phyloP scores from a whole-genome alignment of 2,329 filamentous ascomycete genomes.

The Byssochlamys sp. region DNA sequence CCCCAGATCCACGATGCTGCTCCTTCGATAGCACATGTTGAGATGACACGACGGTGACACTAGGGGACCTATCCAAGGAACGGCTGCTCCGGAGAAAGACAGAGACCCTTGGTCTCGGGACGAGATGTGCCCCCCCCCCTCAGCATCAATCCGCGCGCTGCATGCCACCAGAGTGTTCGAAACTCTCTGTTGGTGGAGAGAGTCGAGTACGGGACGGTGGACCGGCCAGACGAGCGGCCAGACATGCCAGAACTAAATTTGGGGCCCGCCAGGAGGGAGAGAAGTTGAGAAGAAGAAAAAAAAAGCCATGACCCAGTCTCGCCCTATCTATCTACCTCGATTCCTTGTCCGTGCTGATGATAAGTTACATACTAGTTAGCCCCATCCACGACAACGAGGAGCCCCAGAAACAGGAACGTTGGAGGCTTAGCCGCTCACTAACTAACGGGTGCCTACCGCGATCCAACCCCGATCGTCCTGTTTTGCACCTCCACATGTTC shows the following conservation, averaged over 20 bases:
- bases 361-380: neutral
- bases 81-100: constrained; percentile 1
- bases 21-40: constrained; percentile 20
- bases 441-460: neutral
- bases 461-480: neutral
- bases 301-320: neutral
- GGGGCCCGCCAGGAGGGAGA: neutral
- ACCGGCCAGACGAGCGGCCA: neutral
- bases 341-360: neutral
- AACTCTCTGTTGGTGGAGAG: neutral
- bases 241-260: constrained; percentile 1
- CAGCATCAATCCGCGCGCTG: neutral
- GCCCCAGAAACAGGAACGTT: constrained; percentile 1
- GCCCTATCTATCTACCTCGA: neutral
- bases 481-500: neutral
- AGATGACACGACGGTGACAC: constrained; percentile 32
- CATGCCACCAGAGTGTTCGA: neutral
- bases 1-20: constrained; percentile 27
- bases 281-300: neutral
- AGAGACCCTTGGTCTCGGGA: constrained; percentile 9
- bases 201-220: neutral
- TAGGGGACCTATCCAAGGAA: constrained; percentile 16
- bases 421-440: neutral
- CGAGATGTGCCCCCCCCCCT: neutral
- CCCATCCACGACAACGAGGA: neutral